Percentiles rank a stretch among this genome's conserved stretches.
phyloP scores from a whole-genome alignment of 306 rosid species.

The Cucurbita argyrosperma region DNA sequence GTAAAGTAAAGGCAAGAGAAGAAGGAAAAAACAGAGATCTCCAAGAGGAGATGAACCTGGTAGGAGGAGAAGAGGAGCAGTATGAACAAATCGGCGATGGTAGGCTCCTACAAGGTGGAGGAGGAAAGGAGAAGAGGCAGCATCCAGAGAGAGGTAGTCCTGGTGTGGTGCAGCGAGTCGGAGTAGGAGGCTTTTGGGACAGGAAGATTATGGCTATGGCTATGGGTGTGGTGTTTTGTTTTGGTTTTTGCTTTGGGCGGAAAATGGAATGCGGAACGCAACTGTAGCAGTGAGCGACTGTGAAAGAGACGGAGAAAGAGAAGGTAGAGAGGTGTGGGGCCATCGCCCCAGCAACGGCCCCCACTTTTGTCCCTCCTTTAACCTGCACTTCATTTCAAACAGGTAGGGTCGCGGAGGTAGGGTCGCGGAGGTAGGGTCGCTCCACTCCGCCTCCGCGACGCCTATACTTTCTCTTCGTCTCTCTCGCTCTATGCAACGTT shows the following conservation, averaged over 20 bases:
- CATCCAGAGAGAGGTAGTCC: neutral
- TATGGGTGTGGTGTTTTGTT: neutral
- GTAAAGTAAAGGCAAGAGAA: neutral
- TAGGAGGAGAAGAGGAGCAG: neutral
- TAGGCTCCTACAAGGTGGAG: neutral
- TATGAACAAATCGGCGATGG: neutral
- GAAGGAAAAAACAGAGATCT: neutral
- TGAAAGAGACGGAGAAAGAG: neutral
- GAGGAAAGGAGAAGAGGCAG: neutral
- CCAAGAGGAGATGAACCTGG: neutral
- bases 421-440: neutral
- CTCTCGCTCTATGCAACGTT: too few species aligned
- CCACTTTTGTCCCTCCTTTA: constrained; percentile 45
- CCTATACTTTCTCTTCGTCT: too few species aligned
- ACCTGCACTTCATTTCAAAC: constrained; percentile 37
- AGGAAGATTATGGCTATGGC: constrained; percentile 9
- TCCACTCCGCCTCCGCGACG: neutral
- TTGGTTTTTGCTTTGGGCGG: neutral
- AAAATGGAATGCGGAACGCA: constrained; percentile 6
- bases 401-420: neutral
- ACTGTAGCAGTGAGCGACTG: constrained; percentile 16
- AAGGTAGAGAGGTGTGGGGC: neutral
- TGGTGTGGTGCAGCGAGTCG: neutral
- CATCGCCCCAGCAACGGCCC: constrained; percentile 16
- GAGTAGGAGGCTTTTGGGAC: neutral